These are phyloP conservation scores for Drechslerella coelobrocha DNA, from an alignment of 2,329 filamentous ascomycete genomes.

Conservation along the genomic window DNA sequence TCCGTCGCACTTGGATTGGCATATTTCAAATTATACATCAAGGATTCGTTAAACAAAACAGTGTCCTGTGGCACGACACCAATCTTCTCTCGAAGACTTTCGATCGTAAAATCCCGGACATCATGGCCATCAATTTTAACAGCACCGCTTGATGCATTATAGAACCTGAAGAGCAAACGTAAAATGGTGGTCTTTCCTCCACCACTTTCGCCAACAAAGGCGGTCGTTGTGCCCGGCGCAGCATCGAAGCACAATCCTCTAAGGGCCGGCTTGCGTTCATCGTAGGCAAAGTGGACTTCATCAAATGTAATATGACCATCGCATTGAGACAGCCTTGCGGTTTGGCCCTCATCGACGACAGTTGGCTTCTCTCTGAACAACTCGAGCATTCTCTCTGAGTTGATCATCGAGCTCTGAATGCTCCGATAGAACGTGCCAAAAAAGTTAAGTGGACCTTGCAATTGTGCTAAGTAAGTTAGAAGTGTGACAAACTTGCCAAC, in stretches of 20 bases:
- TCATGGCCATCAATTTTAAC: constrained; percentile 86
- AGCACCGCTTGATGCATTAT: constrained; percentile 79
- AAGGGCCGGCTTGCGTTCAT: constrained; percentile 81
- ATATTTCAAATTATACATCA: constrained; percentile 95
- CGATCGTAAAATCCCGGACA: constrained; percentile 85
- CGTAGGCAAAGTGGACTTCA: constrained; percentile 89
- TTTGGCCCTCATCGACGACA: constrained; percentile 77
- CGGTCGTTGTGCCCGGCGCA: constrained; percentile 87
- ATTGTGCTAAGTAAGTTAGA: constrained; percentile 78
- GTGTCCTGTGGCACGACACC: constrained; percentile 98
- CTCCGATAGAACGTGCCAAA: constrained; percentile 95
- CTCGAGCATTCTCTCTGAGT: constrained; percentile 91
- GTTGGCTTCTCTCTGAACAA: constrained; percentile 95
- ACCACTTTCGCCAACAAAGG: constrained; percentile 93
- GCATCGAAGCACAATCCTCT: constrained; percentile 85
- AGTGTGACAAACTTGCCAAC: constrained; percentile 76
- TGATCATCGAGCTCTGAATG: constrained; percentile 96
- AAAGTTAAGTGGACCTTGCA: constrained; percentile 80
- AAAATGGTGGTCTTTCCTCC: constrained; percentile 98
- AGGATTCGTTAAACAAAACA: constrained; percentile 88
- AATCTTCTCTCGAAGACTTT: constrained; percentile 88
- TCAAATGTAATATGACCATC: constrained; percentile 84
- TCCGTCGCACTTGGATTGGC: constrained; percentile 81
- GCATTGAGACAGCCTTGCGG: constrained; percentile 70
- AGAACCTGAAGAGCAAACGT: constrained; percentile 93